Base-by-base conservation (phyloP, 306 rosid species). In the Sicyos baderoa region DNA sequence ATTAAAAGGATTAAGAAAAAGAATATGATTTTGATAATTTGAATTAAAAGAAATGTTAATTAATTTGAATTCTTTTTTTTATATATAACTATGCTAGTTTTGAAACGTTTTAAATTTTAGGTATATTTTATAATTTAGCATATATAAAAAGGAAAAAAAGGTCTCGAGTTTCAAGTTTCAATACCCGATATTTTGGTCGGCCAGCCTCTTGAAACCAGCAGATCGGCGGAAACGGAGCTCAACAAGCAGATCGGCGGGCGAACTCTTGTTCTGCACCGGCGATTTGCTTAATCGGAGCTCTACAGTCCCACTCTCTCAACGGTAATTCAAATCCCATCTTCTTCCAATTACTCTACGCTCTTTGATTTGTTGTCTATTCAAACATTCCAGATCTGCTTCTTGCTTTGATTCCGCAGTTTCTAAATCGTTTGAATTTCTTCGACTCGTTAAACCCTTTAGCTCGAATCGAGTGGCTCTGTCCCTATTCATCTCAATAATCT, bases 211-310 rank as follows among this genome's bases (percentile, higher is more conserved):
- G 71, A 21, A 15, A 32, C 77, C 32, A 4, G 3, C 59, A 70
- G 42, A 25, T 16, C 16, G 22, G 42, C 22, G 54, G 55, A 7
- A 66, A 45, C 55, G 71, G 55, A 66, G 55, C 71, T 66, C 55
- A 47, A 66, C 55, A 23, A 25, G 55, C 55, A 66, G 71, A 45
- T 66, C 71, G 71, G 71, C 54, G 55, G 55, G 40, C 55, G 71
- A 66, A 45, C 55, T 47, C 71, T 66, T 11, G 25, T 64, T 66
- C 71, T 47, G 32, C 55, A 14, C 21, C 54, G 71, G 71, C 71
- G 70, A 19, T 8, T 66, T 47, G 42, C 55, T 47, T 66, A n/a
- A 13, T 45, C 9, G 17, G 12, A 13, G 35, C 70, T 64, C n/a
- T 64, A 6, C 32, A 22, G 8, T 22, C 71, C 18, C 19, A 22